These are phyloP conservation scores for Tetrahymena borealis DNA, from an alignment of 73 alveolate genomes.

Conservation along the genomic window DNA sequence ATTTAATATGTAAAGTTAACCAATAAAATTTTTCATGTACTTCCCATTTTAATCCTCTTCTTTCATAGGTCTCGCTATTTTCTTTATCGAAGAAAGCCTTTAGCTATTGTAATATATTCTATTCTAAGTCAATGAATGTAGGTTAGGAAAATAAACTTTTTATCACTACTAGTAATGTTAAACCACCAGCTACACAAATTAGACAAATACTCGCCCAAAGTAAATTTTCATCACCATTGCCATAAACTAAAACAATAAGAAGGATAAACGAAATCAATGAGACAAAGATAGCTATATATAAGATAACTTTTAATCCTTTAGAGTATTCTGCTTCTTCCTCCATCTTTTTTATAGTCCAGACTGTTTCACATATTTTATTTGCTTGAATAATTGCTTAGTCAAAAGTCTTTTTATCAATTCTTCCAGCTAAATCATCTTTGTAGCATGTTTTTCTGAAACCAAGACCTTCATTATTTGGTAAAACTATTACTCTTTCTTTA, in stretches of 20 bases:
- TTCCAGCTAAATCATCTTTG: background rate
- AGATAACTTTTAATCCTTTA: background rate
- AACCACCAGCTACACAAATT: background rate
- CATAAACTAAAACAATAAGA: background rate
- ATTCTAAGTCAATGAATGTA: background rate
- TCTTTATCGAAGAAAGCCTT: background rate
- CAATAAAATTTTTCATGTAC: background rate
- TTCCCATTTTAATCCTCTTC: background rate
- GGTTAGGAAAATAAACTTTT: background rate
- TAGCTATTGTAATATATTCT: background rate
- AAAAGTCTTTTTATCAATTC: background rate
- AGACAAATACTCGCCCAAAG: background rate
- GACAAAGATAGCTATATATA: background rate
- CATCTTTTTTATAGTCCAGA: background rate
- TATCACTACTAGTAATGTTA: background rate
- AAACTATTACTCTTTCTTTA: background rate
- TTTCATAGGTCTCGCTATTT: background rate
- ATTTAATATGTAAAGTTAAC: background rate
- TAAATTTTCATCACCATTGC: background rate
- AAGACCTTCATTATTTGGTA: background rate
- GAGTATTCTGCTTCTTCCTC: background rate
- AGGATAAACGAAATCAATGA: background rate
- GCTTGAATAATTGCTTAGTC: background rate
- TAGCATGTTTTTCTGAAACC: background rate
- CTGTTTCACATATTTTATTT: background rate